Evolutionary conservation across 176 grass and related monocot genomes (phyloP), one percentile per base, ranked within the genome.

Genomic region (Pontederia crassipes): DNA sequence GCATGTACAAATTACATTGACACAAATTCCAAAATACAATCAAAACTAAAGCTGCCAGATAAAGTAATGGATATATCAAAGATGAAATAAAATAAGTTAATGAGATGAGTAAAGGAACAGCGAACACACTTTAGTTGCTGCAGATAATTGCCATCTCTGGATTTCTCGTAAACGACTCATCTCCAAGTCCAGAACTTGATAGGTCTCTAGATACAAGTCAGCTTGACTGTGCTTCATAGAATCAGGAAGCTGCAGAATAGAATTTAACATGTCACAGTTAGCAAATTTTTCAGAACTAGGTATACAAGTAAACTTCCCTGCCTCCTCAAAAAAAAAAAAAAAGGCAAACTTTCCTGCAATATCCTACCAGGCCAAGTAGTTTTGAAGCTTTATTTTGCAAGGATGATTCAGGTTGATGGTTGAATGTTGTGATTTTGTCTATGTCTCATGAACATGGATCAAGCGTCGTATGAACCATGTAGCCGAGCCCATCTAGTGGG

Each of bases 111-210:
- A 49, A 47, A 75, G 74, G n/a, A 68, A 26, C 54, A 26, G 50
- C 55, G 35, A 10, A 57, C 55, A 55, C 79, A 96, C 92, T 89
- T 96, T 96, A 47, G 92, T 88, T 80, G 92, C 92, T 78, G 92
- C 78, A 71, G 92, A 96, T 69, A 87, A 81, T 88, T 96, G 92
- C 92, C 92, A 96, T 78, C 92, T 85, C 75, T 96, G 92, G 80
- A 96, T 96, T 90, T 96, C 92, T 59, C 92, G 83, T 74, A 96
- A 75, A 61, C 87, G 92, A 49, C 92, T 96, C 92, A 96, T 96
- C 77, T 96, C 92, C 78, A 80, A 68, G 78, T 96, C 92, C 64
- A 96, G 74, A 72, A 96, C 92, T 80, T 90, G 92, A 74, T 96
- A 96, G 8, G 92, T 96, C 80, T 96, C 92, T 2, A 96, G 73